Percentiles rank a stretch among this genome's conserved stretches.
Conservation (phyloP, 441 rosid genomes). For the Populus tomentosa region DNA sequence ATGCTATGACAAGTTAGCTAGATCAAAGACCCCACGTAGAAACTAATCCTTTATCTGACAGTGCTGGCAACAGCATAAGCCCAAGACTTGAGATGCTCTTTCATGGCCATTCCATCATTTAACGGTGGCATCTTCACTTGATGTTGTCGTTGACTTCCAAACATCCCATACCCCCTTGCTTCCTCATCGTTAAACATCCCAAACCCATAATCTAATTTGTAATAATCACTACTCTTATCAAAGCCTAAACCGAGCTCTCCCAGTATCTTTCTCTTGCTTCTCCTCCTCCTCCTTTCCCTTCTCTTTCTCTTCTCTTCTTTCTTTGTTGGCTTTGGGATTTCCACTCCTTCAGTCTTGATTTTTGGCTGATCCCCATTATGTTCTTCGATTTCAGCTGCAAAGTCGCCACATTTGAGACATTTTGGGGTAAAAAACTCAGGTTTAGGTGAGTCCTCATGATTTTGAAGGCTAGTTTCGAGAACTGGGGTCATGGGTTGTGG, state of each 20-base stretch:
- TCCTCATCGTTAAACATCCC: neutral
- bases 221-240: neutral
- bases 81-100: constrained; percentile 57
- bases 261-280: constrained; percentile 27
- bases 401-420: constrained; percentile 21
- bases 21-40: neutral
- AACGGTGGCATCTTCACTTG: constrained; percentile 40
- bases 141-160: neutral
- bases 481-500: constrained; percentile 7
- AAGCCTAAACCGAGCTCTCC: constrained; percentile 29
- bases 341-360: constrained; percentile 5
- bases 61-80: constrained; percentile 55
- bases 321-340: constrained; percentile 4
- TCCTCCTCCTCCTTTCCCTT: constrained; percentile 16
- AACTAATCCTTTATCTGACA: constrained; percentile 26
- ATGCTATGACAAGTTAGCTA: neutral
- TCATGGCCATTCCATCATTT: constrained; percentile 53
- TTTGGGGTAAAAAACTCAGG: neutral
- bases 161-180: neutral
- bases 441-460: neutral
- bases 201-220: constrained; percentile 8
- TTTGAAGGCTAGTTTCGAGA: neutral
- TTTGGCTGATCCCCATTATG: neutral
- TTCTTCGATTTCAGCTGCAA: constrained; percentile 3
- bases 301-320: constrained; percentile 13